These are phyloP conservation scores for Cladosporium colombiae DNA, from an alignment of 2,329 filamentous ascomycete genomes.

Conservation along the genomic window DNA sequence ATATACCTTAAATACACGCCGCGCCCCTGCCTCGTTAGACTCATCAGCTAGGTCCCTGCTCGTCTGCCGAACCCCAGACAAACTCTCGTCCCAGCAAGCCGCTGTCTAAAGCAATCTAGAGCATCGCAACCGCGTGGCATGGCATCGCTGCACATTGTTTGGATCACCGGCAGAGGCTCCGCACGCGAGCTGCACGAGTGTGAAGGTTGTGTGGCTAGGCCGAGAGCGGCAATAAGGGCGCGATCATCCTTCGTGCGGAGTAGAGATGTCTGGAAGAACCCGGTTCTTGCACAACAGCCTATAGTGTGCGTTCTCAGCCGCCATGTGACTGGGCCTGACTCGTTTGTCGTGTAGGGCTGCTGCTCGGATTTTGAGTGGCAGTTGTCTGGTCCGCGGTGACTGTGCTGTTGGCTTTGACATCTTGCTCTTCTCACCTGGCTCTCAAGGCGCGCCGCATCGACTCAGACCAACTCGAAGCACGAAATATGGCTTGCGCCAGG, in stretches of 20 bases:
- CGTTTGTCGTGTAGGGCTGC: not conserved
- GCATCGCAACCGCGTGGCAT: not conserved
- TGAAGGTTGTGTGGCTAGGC: not conserved
- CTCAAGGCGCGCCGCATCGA: not conserved
- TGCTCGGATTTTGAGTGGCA: not conserved
- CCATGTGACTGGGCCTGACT: constrained; percentile 1
- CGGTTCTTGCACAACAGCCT: not conserved
- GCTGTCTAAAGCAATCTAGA: not conserved
- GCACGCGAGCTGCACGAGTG: constrained; percentile 2
- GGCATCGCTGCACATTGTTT: not conserved
- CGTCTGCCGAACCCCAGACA: not conserved
- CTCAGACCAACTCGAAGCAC: not conserved
- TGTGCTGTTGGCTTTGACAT: not conserved
- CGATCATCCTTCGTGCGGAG: not conserved
- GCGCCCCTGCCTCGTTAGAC: not conserved
- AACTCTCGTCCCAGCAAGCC: not conserved
- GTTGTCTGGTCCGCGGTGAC: not conserved
- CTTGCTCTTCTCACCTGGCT: not conserved
- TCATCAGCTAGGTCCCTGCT: not conserved
- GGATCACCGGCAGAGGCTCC: not conserved
- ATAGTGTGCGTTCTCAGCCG: not conserved
- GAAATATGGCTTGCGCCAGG: not conserved
- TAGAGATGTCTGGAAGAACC: not conserved
- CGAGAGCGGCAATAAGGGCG: not conserved
- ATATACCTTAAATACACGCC: not conserved